Evolutionary conservation across 352 stramenopile genomes (phyloP).

Genomic region (Globisporangium paddicum): DNA sequence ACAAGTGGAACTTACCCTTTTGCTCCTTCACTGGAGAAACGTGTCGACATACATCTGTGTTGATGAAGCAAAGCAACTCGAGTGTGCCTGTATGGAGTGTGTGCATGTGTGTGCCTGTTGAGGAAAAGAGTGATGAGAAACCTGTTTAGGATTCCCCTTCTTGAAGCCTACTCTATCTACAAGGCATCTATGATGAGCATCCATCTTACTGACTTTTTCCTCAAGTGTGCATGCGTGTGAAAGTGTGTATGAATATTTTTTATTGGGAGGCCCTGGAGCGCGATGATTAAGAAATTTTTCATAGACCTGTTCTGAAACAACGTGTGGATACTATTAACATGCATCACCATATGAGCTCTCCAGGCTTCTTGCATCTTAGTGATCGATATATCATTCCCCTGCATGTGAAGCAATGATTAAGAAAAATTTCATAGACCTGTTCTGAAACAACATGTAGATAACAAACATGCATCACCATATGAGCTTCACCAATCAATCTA

Average conservation of each 20-base stretch:
- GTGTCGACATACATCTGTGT: constrained; percentile 89
- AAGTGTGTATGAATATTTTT: constrained; percentile 4
- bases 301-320: constrained; percentile 89
- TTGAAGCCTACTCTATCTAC: constrained; percentile 59
- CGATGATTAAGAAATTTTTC: constrained; percentile 82
- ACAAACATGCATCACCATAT: constrained; percentile 90
- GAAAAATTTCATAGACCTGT: constrained; percentile 83
- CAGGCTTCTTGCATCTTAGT: constrained; percentile 1
- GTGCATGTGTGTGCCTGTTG: constrained; percentile 1
- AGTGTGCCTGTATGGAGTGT: constrained; percentile 13
- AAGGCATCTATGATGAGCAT: constrained; percentile 74
- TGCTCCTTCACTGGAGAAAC: constrained; percentile 63
- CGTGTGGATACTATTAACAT: constrained; percentile 84
- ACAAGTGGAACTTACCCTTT: constrained; percentile 80
- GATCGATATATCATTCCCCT: neutral
- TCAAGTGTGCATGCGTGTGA: neutral
- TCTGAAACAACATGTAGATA: constrained; percentile 84
- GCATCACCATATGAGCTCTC: constrained; percentile 87
- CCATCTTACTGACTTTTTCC: constrained; percentile 32
- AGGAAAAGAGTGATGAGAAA: constrained; percentile 59
- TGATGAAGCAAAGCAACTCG: constrained; percentile 70
- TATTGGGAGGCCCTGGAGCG: constrained; percentile 14
- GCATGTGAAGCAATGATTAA: constrained; percentile 63
- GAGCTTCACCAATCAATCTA: constrained; percentile 25
- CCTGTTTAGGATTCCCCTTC: constrained; percentile 86